A percentile compares a stretch with the other conserved stretches of the same genome.
These are phyloP conservation scores for Rosa persica DNA, from an alignment of 306 rosid species.

Conservation along the genomic window DNA sequence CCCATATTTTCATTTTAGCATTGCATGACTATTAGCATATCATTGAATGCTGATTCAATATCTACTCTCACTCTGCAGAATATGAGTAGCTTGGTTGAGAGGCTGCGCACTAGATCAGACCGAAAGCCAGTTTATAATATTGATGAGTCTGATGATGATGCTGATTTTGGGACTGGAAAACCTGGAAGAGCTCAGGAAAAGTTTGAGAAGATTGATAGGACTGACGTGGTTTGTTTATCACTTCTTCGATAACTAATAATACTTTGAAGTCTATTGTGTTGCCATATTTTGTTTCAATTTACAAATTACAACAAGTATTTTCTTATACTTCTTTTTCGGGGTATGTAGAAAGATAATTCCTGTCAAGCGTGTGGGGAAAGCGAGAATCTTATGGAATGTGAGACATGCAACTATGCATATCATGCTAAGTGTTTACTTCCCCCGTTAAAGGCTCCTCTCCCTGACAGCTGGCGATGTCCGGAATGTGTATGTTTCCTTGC, in stretches of 20 bases:
- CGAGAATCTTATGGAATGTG: slow-evolving; percentile 73
- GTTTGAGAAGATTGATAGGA: slow-evolving; percentile 75
- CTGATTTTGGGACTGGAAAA: slow-evolving; percentile 60
- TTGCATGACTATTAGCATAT: not conserved
- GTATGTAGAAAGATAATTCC: slow-evolving; percentile 71
- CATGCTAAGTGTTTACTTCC: slow-evolving; percentile 89
- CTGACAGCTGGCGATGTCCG: slow-evolving; percentile 88
- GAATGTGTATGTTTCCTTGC: slow-evolving; percentile 77
- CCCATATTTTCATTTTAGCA: too few relatives aligned
- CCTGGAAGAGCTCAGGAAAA: slow-evolving; percentile 55
- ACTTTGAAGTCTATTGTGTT: not conserved
- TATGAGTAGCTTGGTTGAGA: slow-evolving; percentile 99
- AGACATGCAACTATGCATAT: slow-evolving; percentile 81
- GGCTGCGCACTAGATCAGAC: slow-evolving; percentile 96
- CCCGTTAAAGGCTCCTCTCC: slow-evolving; percentile 62
- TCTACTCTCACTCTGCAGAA: slow-evolving; percentile 35
- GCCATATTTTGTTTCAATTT: not conserved
- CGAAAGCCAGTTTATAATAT: slow-evolving; percentile 84
- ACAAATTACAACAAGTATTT: not conserved
- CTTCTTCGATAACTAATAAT: not conserved
- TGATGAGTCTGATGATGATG: slow-evolving; percentile 93
- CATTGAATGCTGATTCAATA: slow-evolving; percentile 13
- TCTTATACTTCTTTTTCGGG: slow-evolving; percentile 7
- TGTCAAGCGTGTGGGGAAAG: slow-evolving; percentile 96
- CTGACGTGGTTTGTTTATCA: slow-evolving; percentile 54